phyloP scores from a whole-genome alignment of 306 rosid species.

The Ziziphus jujuba region DNA sequence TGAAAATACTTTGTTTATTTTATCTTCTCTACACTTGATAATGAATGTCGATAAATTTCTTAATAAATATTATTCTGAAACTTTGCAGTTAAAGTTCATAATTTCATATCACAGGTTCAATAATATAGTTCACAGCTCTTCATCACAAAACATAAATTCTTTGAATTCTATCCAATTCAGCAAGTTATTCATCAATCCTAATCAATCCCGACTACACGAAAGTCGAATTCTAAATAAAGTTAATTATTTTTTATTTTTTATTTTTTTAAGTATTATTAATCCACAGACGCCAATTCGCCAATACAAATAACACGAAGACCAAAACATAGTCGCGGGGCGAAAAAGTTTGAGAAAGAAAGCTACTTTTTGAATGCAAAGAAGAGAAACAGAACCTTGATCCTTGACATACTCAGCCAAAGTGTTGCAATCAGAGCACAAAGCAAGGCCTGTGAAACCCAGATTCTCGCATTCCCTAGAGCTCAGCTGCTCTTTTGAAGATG shows the following conservation, averaged over 20 bases:
- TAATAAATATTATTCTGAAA: neutral
- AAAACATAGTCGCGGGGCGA: too few relatives aligned
- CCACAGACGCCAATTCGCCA: too few relatives aligned
- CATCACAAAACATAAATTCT: neutral
- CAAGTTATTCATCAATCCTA: neutral
- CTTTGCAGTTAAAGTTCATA: too few relatives aligned
- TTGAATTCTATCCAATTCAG: neutral
- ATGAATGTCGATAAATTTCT: neutral
- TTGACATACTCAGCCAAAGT: constrained; percentile 86
- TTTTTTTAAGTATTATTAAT: neutral
- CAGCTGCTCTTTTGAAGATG: constrained; percentile 49
- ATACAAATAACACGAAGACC: neutral
- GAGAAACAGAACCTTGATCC: constrained; percentile 57
- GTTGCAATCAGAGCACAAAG: constrained; percentile 85
- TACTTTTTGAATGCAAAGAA: neutral
- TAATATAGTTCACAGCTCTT: neutral
- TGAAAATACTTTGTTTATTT: neutral
- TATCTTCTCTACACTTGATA: neutral
- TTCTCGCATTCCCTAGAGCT: constrained; percentile 84
- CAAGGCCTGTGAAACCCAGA: constrained; percentile 90
- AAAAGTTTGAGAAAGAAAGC: neutral
- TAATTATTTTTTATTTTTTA: neutral
- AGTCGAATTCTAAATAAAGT: neutral
- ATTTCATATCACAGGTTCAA: too few relatives aligned
- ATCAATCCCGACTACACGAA: neutral